These are phyloP conservation scores for Reutealis trisperma DNA, from an alignment of 345 rosid species.

Conservation along the genomic window DNA sequence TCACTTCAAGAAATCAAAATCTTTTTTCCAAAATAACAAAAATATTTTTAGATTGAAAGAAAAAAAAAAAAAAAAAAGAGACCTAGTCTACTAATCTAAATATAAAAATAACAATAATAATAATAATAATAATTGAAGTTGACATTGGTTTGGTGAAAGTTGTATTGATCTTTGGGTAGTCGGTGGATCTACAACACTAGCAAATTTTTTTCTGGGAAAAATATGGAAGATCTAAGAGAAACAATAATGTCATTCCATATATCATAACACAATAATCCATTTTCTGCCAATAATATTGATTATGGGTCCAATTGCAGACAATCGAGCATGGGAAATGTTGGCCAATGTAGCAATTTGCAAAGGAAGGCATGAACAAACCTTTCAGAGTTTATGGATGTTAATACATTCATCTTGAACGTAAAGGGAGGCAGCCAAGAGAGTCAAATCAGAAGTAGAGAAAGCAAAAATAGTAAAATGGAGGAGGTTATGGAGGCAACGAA, in stretches of 20 bases:
- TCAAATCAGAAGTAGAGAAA: conserved; percentile 48
- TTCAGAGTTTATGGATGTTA: conserved; percentile 23
- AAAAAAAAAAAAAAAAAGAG: too few species aligned
- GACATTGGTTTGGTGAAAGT: neutral
- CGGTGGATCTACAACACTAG: conserved; percentile 51
- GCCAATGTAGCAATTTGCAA: conserved; percentile 21
- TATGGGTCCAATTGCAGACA: conserved; percentile 65
- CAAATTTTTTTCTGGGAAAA: conserved; percentile 70
- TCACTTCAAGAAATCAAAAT: neutral
- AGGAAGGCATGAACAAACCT: conserved; percentile 30
- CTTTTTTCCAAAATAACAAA: neutral
- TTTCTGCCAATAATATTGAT: conserved; percentile 55
- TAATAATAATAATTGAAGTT: neutral
- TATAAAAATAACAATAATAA: too few species aligned
- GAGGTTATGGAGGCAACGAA: conserved; percentile 59
- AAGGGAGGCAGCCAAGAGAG: conserved; percentile 55
- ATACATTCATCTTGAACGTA: conserved; percentile 16
- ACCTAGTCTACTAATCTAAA: too few species aligned
- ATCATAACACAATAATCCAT: conserved; percentile 57
- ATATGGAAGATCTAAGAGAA: conserved; percentile 46
- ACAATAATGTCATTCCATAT: conserved; percentile 57
- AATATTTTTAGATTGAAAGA: too few species aligned
- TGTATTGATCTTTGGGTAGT: neutral
- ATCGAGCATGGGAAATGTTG: conserved; percentile 51
- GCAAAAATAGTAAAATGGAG: conserved; percentile 61